These are phyloP conservation scores for Beauveria sp. DNA, from an alignment of 2,329 filamentous ascomycete species.

Conservation along the genomic window DNA sequence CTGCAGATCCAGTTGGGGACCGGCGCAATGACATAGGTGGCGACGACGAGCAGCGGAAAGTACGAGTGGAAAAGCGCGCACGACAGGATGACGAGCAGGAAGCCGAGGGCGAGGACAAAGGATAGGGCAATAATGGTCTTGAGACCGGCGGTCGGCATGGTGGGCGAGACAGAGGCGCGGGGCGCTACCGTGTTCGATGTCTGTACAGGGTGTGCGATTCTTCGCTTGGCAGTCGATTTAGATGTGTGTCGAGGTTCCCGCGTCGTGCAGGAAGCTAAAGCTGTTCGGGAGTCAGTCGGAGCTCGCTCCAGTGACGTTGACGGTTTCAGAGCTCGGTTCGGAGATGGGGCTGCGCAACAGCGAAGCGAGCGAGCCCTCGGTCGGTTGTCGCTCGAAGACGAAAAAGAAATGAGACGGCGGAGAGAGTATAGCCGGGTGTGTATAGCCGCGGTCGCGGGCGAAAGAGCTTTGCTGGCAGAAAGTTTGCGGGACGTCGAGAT, in stretches of 20 bases:
- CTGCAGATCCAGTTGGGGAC: constrained; percentile 94
- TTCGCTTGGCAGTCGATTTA: too few relatives aligned
- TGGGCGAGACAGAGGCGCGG: constrained; percentile 21
- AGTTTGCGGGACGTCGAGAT: neutral
- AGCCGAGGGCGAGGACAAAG: constrained; percentile 97
- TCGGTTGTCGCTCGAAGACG: neutral
- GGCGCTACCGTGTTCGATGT: neutral
- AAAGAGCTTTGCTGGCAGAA: neutral
- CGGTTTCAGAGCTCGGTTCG: neutral
- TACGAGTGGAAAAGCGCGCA: constrained; percentile 93
- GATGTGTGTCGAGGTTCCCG: too few relatives aligned
- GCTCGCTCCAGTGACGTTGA: neutral
- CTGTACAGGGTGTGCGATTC: too few relatives aligned
- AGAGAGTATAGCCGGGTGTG: neutral
- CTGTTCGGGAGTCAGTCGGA: too few relatives aligned
- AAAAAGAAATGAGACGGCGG: too few relatives aligned
- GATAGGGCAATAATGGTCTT: constrained; percentile 99
- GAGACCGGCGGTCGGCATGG: constrained; percentile 73
- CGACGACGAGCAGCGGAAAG: constrained; percentile 90
- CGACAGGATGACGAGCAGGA: constrained; percentile 96
- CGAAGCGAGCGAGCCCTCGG: neutral
- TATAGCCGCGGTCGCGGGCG: neutral
- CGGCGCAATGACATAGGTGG: constrained; percentile 87
- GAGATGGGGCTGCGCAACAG: neutral
- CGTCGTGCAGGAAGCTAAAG: too few relatives aligned